Percentiles rank a stretch among this genome's conserved stretches.
These are phyloP conservation scores for Cutaneotrichosporon mucoides DNA, from an alignment of 1,284 basidiomycete genomes.

Conservation along the genomic window DNA sequence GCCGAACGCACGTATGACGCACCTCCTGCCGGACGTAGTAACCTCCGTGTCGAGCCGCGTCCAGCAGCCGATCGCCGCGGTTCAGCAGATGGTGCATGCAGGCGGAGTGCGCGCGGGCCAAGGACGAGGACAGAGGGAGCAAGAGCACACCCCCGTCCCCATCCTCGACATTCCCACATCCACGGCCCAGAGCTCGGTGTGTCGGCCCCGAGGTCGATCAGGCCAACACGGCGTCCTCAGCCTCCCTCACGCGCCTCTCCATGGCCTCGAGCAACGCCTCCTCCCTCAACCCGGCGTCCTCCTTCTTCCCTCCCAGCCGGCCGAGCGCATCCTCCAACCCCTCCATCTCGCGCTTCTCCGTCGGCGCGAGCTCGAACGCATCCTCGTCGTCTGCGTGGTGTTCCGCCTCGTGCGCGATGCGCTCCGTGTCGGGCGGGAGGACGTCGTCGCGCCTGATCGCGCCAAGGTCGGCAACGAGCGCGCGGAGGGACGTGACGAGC, in stretches of 20 bases:
- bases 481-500: slow-evolving; percentile 44
- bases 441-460: slow-evolving; percentile 35
- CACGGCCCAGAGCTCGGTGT: no score
- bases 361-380: slow-evolving; percentile 61
- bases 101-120: no score
- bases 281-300: slow-evolving; percentile 37
- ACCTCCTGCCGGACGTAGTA: no score
- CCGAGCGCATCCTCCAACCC: slow-evolving; percentile 48
- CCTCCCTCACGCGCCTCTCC: slow-evolving; percentile 43
- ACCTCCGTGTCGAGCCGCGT: no score
- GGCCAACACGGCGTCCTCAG: slow-evolving; percentile 1
- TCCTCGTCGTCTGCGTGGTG: slow-evolving; percentile 51
- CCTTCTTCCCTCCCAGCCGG: slow-evolving; percentile 41
- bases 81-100: no score
- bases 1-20: no score
- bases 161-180: no score
- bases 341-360: slow-evolving; percentile 52
- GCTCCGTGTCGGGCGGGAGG: slow-evolving; percentile 40
- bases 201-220: not conserved
- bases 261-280: slow-evolving; percentile 46
- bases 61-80: no score
- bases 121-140: no score
- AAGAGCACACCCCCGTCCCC: no score
- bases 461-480: slow-evolving; percentile 52
- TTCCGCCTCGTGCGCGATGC: slow-evolving; percentile 41